A percentile compares a stretch with the other conserved stretches of the same genome.
These are phyloP conservation scores for Curvularia hawaiiensis DNA, from an alignment of 2,329 filamentous ascomycete genomes.

Conservation along the genomic window DNA sequence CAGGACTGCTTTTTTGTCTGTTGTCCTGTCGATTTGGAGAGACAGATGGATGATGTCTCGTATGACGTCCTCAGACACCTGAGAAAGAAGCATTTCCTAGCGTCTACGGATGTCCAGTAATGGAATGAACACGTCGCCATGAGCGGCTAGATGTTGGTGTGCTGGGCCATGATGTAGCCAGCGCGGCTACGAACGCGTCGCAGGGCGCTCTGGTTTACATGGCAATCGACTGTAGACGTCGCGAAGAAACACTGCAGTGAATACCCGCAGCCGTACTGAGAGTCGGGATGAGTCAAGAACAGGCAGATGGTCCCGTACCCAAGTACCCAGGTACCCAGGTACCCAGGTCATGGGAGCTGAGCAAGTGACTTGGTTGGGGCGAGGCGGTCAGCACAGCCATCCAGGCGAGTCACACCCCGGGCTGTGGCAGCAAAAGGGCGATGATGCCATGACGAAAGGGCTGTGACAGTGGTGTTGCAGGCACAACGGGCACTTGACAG, in stretches of 20 bases:
- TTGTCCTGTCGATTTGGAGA: not conserved
- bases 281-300: slow-evolving; percentile 24
- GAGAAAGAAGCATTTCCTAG: slow-evolving; percentile 1
- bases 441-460: slow-evolving; percentile 24
- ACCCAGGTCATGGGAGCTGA: slow-evolving; percentile 35
- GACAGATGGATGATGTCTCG: not conserved
- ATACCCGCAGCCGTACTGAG: not conserved
- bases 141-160: slow-evolving; percentile 2
- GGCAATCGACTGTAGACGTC: not conserved
- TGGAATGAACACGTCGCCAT: slow-evolving; percentile 3
- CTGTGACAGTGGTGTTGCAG: slow-evolving; percentile 10
- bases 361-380: slow-evolving; percentile 35
- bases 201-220: not conserved
- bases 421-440: slow-evolving; percentile 23
- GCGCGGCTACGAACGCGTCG: slow-evolving; percentile 10
- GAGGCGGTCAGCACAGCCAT: slow-evolving; percentile 40
- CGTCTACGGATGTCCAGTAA: not conserved
- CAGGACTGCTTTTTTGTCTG: not conserved
- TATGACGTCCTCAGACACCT: not conserved
- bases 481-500: slow-evolving; percentile 22
- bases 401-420: slow-evolving; percentile 31
- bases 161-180: slow-evolving; percentile 1
- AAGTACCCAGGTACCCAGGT: not conserved
- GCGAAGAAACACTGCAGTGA: not conserved
- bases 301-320: not conserved